Conservation (phyloP, 176 grass and related monocot species). For the Carex scoparia region DNA sequence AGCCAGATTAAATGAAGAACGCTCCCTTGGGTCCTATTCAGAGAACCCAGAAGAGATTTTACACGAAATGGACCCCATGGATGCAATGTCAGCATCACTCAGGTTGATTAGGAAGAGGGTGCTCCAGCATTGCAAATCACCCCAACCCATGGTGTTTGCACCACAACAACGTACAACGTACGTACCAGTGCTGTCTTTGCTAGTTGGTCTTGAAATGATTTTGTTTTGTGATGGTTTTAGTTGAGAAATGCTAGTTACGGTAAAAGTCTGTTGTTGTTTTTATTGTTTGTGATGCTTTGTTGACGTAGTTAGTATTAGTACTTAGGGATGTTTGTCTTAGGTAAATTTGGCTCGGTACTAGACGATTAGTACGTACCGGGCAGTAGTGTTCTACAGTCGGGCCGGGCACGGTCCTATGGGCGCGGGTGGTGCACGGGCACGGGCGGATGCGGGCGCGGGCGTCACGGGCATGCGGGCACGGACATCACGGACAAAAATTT, state of each 20-base stretch:
- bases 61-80: not conserved
- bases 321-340: not conserved
- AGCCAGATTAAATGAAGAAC: not conserved
- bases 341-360: not conserved
- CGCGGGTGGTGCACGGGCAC: too few species aligned
- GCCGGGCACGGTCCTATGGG: too few species aligned
- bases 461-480: too few species aligned
- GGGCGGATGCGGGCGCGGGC: too few species aligned
- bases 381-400: too few species aligned
- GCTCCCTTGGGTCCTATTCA: not conserved
- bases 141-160: not conserved
- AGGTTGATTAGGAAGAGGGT: not conserved
- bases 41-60: not conserved
- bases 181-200: not conserved
- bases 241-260: not conserved
- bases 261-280: not conserved
- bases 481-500: too few species aligned
- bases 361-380: not conserved
- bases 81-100: not conserved
- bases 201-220: not conserved
- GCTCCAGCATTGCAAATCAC: not conserved
- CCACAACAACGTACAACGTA: not conserved
- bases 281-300: not conserved
- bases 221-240: not conserved
- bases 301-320: not conserved